A percentile compares a stretch with the other conserved stretches of the same genome.
phyloP scores from a whole-genome alignment of 129 eudicot species.

The Scalesia atractyloides region DNA sequence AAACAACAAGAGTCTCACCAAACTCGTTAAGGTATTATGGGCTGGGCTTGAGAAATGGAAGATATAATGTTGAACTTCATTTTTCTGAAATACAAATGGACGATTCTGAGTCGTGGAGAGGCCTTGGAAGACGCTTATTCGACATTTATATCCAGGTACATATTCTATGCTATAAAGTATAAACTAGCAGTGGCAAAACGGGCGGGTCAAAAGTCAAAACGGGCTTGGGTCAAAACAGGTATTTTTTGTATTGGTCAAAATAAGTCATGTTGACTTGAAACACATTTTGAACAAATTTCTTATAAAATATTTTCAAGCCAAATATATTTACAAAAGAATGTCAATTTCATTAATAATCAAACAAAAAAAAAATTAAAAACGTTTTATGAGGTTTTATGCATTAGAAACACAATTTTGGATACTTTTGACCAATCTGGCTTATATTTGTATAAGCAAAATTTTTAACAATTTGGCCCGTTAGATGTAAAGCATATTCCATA shows the following conservation, averaged over 20 bases:
- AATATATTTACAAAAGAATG: not conserved
- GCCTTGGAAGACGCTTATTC: slow-evolving; percentile 71
- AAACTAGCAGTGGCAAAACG: not conserved
- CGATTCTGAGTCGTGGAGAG: slow-evolving; percentile 63
- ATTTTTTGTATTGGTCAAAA: not conserved
- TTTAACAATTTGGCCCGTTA: not conserved
- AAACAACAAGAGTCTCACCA: slow-evolving; percentile 67
- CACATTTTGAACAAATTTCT: not conserved
- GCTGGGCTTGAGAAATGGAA: slow-evolving; percentile 59
- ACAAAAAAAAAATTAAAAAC: not conserved
- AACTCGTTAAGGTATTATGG: slow-evolving; percentile 72
- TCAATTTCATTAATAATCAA: not conserved
- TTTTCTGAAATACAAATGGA: slow-evolving; percentile 80
- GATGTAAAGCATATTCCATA: not conserved
- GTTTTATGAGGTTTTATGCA: not conserved
- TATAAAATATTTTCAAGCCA: not conserved
- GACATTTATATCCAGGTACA: slow-evolving; percentile 72
- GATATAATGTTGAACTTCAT: slow-evolving; percentile 60
- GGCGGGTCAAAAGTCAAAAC: not conserved
- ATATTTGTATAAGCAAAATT: not conserved
- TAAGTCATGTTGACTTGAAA: not conserved
- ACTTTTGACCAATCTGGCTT: not conserved
- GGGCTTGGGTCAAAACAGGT: not conserved
- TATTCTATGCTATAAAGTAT: not conserved
- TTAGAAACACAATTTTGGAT: not conserved